phyloP scores from a whole-genome alignment of 371 early-diverging fungal genomes.

The Rhizoclosmatium hyalinum region DNA sequence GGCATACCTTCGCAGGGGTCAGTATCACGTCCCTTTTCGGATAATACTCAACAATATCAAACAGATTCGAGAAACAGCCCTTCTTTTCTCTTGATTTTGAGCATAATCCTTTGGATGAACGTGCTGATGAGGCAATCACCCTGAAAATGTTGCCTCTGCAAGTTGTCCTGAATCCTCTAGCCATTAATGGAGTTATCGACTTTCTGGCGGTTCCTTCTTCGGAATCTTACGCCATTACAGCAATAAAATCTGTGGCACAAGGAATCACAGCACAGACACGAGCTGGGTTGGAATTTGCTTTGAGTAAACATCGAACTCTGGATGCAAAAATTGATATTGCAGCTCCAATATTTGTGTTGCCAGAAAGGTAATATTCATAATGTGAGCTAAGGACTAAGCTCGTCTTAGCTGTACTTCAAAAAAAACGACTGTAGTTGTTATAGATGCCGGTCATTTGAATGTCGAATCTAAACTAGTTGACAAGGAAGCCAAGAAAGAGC shows the following conservation, averaged over 20 bases:
- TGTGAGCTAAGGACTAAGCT: neutral
- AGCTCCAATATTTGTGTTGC: constrained; percentile 96
- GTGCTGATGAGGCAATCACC: constrained; percentile 85
- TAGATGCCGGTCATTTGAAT: constrained; percentile 93
- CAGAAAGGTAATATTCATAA: constrained; percentile 68
- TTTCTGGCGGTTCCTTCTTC: constrained; percentile 88
- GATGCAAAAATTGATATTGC: constrained; percentile 94
- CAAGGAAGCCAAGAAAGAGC: constrained; percentile 68
- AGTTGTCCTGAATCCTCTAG: constrained; percentile 85
- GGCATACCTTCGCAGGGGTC: constrained; percentile 38
- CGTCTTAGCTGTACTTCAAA: constrained; percentile 67
- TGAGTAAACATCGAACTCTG: constrained; percentile 87
- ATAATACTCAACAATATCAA: neutral
- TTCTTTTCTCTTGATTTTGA: constrained; percentile 88
- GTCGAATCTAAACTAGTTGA: constrained; percentile 84
- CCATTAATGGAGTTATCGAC: constrained; percentile 74
- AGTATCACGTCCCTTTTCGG: neutral
- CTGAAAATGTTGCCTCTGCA: constrained; percentile 90
- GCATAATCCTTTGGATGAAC: constrained; percentile 83
- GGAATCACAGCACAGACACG: constrained; percentile 89
- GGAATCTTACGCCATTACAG: constrained; percentile 73
- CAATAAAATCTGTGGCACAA: constrained; percentile 76
- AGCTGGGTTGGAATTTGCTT: constrained; percentile 79
- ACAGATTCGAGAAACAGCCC: constrained; percentile 30
- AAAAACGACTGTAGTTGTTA: constrained; percentile 66